Evolutionary conservation across 208 protist species (phyloP).

Genomic region (Naegleria lovaniensis): DNA sequence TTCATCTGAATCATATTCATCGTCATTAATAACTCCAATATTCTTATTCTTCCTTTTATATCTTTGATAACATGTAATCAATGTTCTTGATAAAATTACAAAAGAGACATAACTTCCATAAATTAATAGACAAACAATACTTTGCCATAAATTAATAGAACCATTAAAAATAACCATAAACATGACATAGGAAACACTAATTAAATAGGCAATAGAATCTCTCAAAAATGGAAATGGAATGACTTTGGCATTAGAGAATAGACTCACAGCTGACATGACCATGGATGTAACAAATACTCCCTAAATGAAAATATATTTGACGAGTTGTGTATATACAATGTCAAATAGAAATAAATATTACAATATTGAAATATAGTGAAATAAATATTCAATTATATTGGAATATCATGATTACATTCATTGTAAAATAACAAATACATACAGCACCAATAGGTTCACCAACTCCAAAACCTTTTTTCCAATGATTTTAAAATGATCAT

Average conservation of each 20-base stretch:
- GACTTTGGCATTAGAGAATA: conserved; percentile 9
- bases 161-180: not conserved
- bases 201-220: not conserved
- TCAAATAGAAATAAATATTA: too few species aligned
- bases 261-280: not conserved
- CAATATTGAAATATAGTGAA: too few species aligned
- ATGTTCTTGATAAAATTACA: not conserved
- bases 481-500: too few species aligned
- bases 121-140: not conserved
- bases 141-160: not conserved
- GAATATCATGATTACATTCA: too few species aligned
- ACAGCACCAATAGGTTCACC: conserved; percentile 18
- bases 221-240: not conserved
- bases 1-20: not conserved
- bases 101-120: not conserved
- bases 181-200: not conserved
- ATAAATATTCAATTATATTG: too few species aligned
- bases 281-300: not conserved
- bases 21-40: not conserved
- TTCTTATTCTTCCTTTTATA: not conserved
- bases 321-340: too few species aligned
- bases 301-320: too few species aligned
- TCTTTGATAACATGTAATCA: not conserved
- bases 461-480: not conserved
- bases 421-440: too few species aligned